phyloP scores from a whole-genome alignment of 2,329 filamentous ascomycete genomes.

The Xenoacremonium recifei region DNA sequence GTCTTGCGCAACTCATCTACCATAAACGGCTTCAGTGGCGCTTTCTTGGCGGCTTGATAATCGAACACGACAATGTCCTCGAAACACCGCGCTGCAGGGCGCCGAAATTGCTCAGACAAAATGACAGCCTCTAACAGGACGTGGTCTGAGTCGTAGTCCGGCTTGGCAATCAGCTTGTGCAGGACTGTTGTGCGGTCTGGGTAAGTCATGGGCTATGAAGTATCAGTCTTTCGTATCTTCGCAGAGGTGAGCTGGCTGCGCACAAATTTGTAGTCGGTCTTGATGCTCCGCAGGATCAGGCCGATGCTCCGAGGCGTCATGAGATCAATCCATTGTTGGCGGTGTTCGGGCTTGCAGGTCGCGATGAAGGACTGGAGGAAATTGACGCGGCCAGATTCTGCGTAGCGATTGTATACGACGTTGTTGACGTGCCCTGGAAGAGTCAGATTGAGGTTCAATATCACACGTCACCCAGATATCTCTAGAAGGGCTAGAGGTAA shows the following conservation, averaged over 20 bases:
- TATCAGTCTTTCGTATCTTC: background rate
- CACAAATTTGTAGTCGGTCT: slow-evolving; percentile 85
- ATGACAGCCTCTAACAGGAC: slow-evolving; percentile 64
- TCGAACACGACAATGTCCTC: slow-evolving; percentile 47
- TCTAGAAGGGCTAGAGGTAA: no score
- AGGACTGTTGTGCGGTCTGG: slow-evolving; percentile 82
- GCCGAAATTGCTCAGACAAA: slow-evolving; percentile 71
- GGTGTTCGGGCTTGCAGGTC: slow-evolving; percentile 59
- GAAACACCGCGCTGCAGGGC: slow-evolving; percentile 69
- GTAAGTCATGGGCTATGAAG: slow-evolving; percentile 70
- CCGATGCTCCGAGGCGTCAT: slow-evolving; percentile 66
- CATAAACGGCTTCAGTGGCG: slow-evolving; percentile 41
- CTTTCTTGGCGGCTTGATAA: slow-evolving; percentile 34
- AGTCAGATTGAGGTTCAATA: no score
- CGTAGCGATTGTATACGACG: slow-evolving; percentile 78
- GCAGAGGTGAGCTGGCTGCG: slow-evolving; percentile 28
- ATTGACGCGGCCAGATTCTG: slow-evolving; percentile 77
- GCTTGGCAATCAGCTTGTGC: slow-evolving; percentile 66
- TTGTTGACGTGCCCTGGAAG: slow-evolving; percentile 73
- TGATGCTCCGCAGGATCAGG: slow-evolving; percentile 77
- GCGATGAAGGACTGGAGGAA: slow-evolving; percentile 71
- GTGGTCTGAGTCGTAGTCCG: slow-evolving; percentile 39
- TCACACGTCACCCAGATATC: no score
- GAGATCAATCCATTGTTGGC: slow-evolving; percentile 65
- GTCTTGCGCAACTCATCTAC: slow-evolving; percentile 33